Base-by-base conservation (phyloP, 2,329 filamentous ascomycete species). In the Colletotrichum higginsianum region DNA sequence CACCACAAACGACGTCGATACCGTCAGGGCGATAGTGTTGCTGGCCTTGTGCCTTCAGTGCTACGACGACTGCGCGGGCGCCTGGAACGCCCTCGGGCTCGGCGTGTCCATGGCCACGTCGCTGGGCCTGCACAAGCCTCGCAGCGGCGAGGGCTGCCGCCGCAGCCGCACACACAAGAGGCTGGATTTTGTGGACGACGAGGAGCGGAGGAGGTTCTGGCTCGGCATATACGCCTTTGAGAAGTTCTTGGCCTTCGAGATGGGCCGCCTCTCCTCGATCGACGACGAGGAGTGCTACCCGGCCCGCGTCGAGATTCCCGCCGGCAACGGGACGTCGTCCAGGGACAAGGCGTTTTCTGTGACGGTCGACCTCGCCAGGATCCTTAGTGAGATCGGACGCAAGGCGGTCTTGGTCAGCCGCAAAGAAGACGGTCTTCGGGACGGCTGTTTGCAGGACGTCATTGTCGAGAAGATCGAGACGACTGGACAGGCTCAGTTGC, bases 71-170 rank as follows among this genome's bases (percentile, higher is more conserved):
- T 76, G 76, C 40, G 76, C 75, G 2, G 75, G 74, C 53, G 71
- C 75, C 0, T 78, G 75, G 75, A 76, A 78, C 12, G 64, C 75
- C 3, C 53, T 74, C n/a, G 75, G 74, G 6, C 73, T 76, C 8
- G 75, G 75, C 0, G 73, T 78, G 13, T 68, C 75, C 16, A 75
- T 75, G 38, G 76, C 77, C 7, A 76, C 74, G 21, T 77, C 75
- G 2, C 72, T 78, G 15, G 77, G 77, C 13, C 67, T 78, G 15
- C 76, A 78, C 35, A 71, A 63, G 21, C 58, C 68, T 13, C 64
- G 58, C 4, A 40, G 64, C 7, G 63, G 65, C 13, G 35, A n/a
- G 9, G 55, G 52, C 11, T n/a, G 58, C 12, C 26, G 38, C 3
- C 44, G 44, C 15, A 50, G 42, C 1, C 55, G 52, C 1, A 18